Evolutionary conservation across 495 filamentous ascomycete genomes (phyloP), one percentile per base, ranked within the genome.

Genomic region (Talaromyces thailandensis): DNA sequence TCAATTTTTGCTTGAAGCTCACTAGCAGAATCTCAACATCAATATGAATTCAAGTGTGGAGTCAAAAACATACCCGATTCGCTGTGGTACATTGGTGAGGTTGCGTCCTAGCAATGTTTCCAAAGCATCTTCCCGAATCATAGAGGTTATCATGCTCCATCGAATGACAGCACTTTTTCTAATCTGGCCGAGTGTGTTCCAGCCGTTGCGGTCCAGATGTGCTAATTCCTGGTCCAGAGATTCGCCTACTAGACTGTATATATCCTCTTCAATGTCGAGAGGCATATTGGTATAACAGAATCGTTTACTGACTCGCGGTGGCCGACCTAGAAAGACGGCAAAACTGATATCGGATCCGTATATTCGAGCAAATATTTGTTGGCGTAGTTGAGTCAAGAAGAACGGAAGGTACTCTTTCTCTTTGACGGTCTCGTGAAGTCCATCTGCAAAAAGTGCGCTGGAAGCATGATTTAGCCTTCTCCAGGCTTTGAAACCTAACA

Each of bases 341-440:
- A 79, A 66, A 25, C 76, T 78, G 66, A 78, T 79, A 65, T 79
- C 76, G n/a, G 73, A 73, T 0, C 75, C 75, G 63, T 76, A 79
- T 28, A 74, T 70, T 32, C 75, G 63, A 5, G 76, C 75, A 63
- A 76, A 78, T 0, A 71, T 73, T 5, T 69, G 64, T 61, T 74
- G 73, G 14, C 76, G 71, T 28, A 78, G 32, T 24, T 76, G 68
- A 32, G 67, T 71, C 2, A 79, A 63, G 29, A 78, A 79, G 3
- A 56, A 56, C 7, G 76, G 75, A 12, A 66, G 66, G 14, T 58
- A 62, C 2, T 68, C 56, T 56, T 69, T 72, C 0, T 62, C 58
- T 55, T 77, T 70, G 24, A 73, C 62, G 21, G 74, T 73, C 58
- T 79, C 76, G 31, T 79, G 76, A 51, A 77, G 77, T 3, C 75